Evolutionary conservation across 495 filamentous ascomycete species (phyloP), one percentile per base, ranked within the genome.

Genomic region (Neurospora tetrasperma): DNA sequence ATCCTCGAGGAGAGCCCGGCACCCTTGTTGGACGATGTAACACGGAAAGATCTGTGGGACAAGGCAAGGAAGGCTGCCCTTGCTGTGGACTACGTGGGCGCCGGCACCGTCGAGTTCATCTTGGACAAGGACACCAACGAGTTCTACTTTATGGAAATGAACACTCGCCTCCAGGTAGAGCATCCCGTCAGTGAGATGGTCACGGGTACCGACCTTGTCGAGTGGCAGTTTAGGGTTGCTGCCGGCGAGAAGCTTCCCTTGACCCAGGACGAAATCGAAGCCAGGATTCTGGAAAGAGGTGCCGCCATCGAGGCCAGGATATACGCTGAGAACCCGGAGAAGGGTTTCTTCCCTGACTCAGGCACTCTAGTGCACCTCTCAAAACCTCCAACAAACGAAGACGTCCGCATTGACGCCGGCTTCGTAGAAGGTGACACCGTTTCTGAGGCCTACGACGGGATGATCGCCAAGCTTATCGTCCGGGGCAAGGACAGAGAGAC

Each of bases 61-160:
- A 98, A 98, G 83, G 96, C 96, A 5, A 84, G 94, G 76, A 90
- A 91, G 12, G 96, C 96, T 16, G 96, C 96, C 1, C 81, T 94
- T 62, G 95, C 96, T 3, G 96, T 98, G 16, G 93, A 92, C 16
- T 99, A 99, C 77, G 92, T 96, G 77, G 96, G 96, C 27, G 96
- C 96, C 27, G 96, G 96, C 4, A 99, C 96, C 0, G 96, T 99
- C 7, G 96, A 99, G 79, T 99, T 98, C 80, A 99, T 99, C 73
- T 94, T 99, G 72, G 96, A 99, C 84, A 96, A 96, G 77, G 96
- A 98, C 73, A 91, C 90, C 0, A 92, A 91, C 9, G 87, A 94
- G 62, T 98, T 98, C 82, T 99, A 93, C 85, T 99, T 99, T 82
- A 98, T 99, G 96, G 96, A 99, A 82, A 98, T 98, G 96, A 99